Evolutionary conservation across 139 green algal species (phyloP).

Genomic region (Volvox reticuliferus): DNA sequence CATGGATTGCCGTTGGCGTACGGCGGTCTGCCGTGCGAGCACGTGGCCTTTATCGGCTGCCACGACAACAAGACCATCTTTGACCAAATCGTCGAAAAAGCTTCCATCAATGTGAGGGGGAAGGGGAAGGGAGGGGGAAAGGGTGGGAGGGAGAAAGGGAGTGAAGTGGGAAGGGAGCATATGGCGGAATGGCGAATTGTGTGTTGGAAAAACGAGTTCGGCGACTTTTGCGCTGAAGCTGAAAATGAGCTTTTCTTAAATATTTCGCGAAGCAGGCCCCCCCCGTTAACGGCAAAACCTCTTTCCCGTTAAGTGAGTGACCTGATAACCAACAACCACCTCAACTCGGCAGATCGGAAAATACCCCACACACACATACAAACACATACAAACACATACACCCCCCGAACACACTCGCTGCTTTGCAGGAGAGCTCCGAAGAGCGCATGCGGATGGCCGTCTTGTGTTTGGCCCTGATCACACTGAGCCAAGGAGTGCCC

Average conservation of each 20-base stretch:
- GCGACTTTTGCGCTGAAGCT: too few relatives aligned
- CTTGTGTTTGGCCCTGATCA: conserved; percentile 74
- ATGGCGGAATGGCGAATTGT: too few relatives aligned
- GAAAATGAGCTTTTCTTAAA: too few relatives aligned
- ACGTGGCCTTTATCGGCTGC: conserved; percentile 89
- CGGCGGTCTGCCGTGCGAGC: conserved; percentile 72
- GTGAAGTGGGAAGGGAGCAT: too few relatives aligned
- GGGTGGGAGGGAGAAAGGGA: too few relatives aligned
- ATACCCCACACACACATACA: neutral
- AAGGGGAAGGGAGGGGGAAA: too few relatives aligned
- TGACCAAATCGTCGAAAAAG: conserved; percentile 81
- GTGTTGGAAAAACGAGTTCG: too few relatives aligned
- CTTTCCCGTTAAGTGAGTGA: too few relatives aligned
- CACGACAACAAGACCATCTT: conserved; percentile 95
- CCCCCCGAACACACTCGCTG: neutral
- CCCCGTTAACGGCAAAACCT: too few relatives aligned
- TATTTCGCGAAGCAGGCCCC: too few relatives aligned
- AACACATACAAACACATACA: neutral
- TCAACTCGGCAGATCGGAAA: too few relatives aligned
- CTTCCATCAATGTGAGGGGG: conserved; percentile 14
- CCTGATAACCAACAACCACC: too few relatives aligned
- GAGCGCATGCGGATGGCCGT: conserved; percentile 73
- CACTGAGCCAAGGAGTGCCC: conserved; percentile 77
- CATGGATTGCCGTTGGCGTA: conserved; percentile 71
- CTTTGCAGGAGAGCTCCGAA: conserved; percentile 54